Conservation (phyloP, 306 rosid species). For the Malus sylvestris region DNA sequence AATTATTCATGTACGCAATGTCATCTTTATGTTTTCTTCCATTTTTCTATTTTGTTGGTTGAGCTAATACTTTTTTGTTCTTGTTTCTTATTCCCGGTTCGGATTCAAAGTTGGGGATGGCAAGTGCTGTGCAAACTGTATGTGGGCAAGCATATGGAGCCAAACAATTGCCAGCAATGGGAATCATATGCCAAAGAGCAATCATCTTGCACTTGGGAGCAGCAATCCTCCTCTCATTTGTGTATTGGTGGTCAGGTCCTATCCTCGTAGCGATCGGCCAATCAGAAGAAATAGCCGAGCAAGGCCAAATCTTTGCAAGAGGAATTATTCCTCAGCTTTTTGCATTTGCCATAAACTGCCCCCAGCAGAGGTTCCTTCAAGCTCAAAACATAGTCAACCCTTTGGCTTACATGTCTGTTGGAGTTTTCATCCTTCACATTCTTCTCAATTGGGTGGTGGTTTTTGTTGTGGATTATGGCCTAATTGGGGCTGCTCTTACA, state of each 20-base stretch:
- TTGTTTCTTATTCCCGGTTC: neutral
- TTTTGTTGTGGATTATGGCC: constrained; percentile 38
- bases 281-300: constrained; percentile 35
- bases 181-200: constrained; percentile 55
- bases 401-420: constrained; percentile 58
- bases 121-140: constrained; percentile 71
- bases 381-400: constrained; percentile 77
- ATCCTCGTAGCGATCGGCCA: constrained; percentile 43
- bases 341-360: constrained; percentile 61
- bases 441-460: constrained; percentile 51
- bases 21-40: neutral
- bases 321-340: constrained; percentile 59
- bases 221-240: constrained; percentile 44
- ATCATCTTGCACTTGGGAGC: constrained; percentile 53
- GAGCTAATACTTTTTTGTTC: neutral
- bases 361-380: constrained; percentile 80
- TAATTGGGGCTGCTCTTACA: constrained; percentile 51
- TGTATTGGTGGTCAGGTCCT: constrained; percentile 56
- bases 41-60: neutral
- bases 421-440: constrained; percentile 45
- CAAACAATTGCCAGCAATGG: constrained; percentile 36
- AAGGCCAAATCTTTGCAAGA: constrained; percentile 47
- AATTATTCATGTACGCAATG: too few relatives aligned
- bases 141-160: constrained; percentile 85
- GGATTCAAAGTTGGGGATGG: constrained; percentile 55